phyloP scores from a whole-genome alignment of 2,329 filamentous ascomycete species.

The Calonectria multiphialidica region DNA sequence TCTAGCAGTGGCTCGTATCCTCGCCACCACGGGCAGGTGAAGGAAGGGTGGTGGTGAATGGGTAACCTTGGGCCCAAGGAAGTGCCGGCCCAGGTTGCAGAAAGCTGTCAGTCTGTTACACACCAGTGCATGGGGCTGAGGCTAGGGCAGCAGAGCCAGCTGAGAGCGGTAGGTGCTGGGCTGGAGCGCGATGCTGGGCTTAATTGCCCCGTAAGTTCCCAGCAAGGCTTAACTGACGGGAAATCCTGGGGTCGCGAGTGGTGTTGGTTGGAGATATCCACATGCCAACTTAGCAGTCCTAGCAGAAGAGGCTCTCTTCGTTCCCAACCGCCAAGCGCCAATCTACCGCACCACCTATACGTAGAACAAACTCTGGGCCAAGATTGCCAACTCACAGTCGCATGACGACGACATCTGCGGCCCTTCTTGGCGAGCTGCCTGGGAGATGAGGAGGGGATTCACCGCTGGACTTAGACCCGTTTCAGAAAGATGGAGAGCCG shows the following conservation, averaged over 20 bases:
- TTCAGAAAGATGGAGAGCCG: slow-evolving; percentile 39
- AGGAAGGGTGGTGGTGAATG: not conserved
- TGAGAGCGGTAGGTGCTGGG: not conserved
- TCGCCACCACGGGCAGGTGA: not conserved
- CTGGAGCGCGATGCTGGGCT: not conserved
- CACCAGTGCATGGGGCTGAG: slow-evolving; percentile 34
- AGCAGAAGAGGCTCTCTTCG: not conserved
- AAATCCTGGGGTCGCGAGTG: slow-evolving; percentile 1
- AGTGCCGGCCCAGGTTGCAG: slow-evolving; percentile 28
- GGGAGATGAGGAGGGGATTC: slow-evolving; percentile 42
- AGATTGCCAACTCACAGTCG: slow-evolving; percentile 7
- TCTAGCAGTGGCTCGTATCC: slow-evolving; percentile 17
- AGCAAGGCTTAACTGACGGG: not conserved
- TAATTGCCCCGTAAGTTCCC: not conserved
- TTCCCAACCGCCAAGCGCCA: not conserved
- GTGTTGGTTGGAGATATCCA: not conserved
- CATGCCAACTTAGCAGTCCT: not conserved
- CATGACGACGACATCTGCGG: slow-evolving; percentile 11
- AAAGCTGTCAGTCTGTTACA: slow-evolving; percentile 38
- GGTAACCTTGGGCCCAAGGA: not conserved
- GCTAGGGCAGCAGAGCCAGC: slow-evolving; percentile 3
- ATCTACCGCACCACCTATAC: not conserved
- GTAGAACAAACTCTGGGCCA: not conserved
- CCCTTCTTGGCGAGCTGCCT: slow-evolving; percentile 12
- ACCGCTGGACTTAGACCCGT: slow-evolving; percentile 38